Conservation (phyloP, 1,139 yeast genomes). For the Yamadazyma diddensiae region DNA sequence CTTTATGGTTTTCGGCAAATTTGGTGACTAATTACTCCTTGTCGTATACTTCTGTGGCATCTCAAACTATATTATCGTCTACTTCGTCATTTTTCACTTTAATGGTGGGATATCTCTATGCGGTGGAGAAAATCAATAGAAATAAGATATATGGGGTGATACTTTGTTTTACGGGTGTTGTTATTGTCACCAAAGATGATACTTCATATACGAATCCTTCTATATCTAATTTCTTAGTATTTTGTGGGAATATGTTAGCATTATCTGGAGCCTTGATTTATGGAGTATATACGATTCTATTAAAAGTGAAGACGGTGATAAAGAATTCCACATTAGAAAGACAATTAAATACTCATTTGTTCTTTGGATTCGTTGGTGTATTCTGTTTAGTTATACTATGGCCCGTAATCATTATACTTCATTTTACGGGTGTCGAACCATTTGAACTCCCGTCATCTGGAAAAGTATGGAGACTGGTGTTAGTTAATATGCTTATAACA, state of each 20-base stretch:
- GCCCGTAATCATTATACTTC: slow-evolving; percentile 73
- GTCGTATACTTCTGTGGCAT: slow-evolving; percentile 85
- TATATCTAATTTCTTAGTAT: slow-evolving; percentile 34
- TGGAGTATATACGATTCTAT: slow-evolving; percentile 85
- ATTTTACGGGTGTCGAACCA: slow-evolving; percentile 60
- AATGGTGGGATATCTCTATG: slow-evolving; percentile 69
- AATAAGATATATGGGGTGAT: slow-evolving; percentile 67
- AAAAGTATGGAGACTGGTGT: slow-evolving; percentile 52
- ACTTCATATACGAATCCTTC: slow-evolving; percentile 29
- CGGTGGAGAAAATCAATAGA: slow-evolving; percentile 65
- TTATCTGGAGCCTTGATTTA: slow-evolving; percentile 80
- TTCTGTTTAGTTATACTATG: slow-evolving; percentile 74
- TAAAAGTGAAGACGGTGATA: slow-evolving; percentile 61
- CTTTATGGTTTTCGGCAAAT: slow-evolving; percentile 89
- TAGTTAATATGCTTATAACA: slow-evolving; percentile 70
- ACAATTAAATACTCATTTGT: slow-evolving; percentile 75
- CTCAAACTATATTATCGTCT: slow-evolving; percentile 87
- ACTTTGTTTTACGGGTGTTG: slow-evolving; percentile 74
- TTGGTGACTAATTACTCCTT: slow-evolving; percentile 84
- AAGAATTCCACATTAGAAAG: slow-evolving; percentile 57
- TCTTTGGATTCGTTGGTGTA: slow-evolving; percentile 92
- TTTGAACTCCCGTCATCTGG: slow-evolving; percentile 66
- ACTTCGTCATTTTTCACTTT: slow-evolving; percentile 93
- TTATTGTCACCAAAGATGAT: slow-evolving; percentile 69
- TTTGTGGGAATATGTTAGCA: slow-evolving; percentile 79